Conservation (phyloP, 768 basidiomycete genomes). For the Suillus tomentosus region DNA sequence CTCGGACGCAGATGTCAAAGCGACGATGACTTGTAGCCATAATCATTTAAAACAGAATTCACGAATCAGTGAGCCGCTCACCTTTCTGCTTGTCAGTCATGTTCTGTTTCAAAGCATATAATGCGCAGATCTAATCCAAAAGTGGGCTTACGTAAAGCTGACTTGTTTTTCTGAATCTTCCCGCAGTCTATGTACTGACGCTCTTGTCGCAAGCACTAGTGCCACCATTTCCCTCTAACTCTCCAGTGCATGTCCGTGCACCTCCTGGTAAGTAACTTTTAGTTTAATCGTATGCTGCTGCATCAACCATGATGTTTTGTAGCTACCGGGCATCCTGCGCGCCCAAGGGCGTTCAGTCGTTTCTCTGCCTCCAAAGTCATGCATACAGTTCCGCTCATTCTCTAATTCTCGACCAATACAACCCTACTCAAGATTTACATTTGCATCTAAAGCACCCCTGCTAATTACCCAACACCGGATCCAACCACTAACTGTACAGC, state of each 20-base stretch:
- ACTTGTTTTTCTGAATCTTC: constrained; percentile 9
- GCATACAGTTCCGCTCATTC: constrained; percentile 18
- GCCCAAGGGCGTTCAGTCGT: constrained; percentile 22
- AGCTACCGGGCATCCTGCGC: constrained; percentile 43
- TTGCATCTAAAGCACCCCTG: constrained; percentile 8
- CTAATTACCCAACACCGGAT: constrained; percentile 37
- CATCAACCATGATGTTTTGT: not conserved
- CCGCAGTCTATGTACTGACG: not conserved
- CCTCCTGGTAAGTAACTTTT: constrained; percentile 17
- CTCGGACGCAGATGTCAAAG: constrained; percentile 19
- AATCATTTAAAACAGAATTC: constrained; percentile 6
- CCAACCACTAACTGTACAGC: constrained; percentile 39
- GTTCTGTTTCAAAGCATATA: not conserved
- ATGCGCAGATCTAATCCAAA: not conserved
- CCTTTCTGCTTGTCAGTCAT: constrained; percentile 47
- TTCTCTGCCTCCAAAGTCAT: constrained; percentile 13
- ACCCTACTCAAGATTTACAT: constrained; percentile 18
- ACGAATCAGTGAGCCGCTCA: constrained; percentile 15
- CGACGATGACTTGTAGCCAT: constrained; percentile 13
- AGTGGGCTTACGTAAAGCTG: constrained; percentile 20
- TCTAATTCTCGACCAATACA: constrained; percentile 19
- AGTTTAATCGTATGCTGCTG: not conserved
- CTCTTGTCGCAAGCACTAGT: not conserved
- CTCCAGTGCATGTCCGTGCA: constrained; percentile 15
- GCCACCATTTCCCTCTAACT: not conserved